Evolutionary conservation across 108 stramenopile species (phyloP), one percentile per base, ranked within the genome.

Genomic region (Cylindrotheca fusiformis): DNA sequence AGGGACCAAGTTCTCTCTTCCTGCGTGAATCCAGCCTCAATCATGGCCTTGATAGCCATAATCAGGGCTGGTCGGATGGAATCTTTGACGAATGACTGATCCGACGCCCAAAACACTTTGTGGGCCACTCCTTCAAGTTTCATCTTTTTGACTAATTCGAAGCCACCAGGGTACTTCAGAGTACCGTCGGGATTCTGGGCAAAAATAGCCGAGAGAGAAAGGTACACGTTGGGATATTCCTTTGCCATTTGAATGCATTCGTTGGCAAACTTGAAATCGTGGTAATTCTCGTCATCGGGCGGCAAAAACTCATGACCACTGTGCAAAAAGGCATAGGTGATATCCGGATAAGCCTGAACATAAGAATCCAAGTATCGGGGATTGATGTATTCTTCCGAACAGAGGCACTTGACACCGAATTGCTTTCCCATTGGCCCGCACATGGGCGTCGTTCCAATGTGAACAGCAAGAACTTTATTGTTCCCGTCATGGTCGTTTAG

Each of bases 391-490:
- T 67, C 65, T 18, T 41, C 24, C n/a, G n/a, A n/a, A n/a, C n/a
- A n/a, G n/a, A n/a, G n/a, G n/a, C n/a, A n/a, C 12, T 29, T 24
- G 14, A 74, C 27, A 12, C 55, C 55, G 0, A 27, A 48, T 24
- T 48, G 33, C 25, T 65, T 27, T n/a, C 72, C 72, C 17, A 74
- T 23, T 1, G 72, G 72, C 0, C 72, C 72, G 51, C 72, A 74
- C 28, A 67, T 56, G 2, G 72, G 72, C n/a, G 72, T 74, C 1
- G 72, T 74, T 17, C 72, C 72, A 51, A 67, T 65, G 41, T 74
- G 72, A 44, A 74, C 68, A 19, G 62, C 62, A n/a, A 74, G 12
- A 4, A 68, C 14, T 41, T 60, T 67, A 18, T 36, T 24, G 20
- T 1, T 22, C 2, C 32, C n/a, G 17, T 36, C 20, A 25, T 55